Percentiles rank a stretch among this genome's conserved stretches.
phyloP scores from a whole-genome alignment of 1,139 yeast genomes.

The Kurtzmaniella natalensis region DNA sequence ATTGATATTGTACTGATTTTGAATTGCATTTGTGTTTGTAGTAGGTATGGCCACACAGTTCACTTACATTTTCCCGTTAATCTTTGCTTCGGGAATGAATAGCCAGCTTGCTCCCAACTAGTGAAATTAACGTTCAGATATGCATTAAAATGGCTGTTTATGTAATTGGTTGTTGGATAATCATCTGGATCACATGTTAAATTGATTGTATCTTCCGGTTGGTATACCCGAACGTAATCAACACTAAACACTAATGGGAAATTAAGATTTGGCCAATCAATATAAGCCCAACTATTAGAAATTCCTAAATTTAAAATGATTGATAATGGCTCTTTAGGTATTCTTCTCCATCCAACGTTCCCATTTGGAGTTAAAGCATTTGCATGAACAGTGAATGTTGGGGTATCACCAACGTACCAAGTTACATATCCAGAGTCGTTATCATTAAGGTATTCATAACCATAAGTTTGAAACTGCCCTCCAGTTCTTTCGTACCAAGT shows the following conservation, averaged over 20 bases:
- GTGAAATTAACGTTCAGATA: constrained; percentile 21
- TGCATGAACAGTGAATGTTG: constrained; percentile 22
- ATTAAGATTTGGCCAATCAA: constrained; percentile 23
- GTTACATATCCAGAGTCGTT: constrained; percentile 20
- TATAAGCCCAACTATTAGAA: constrained; percentile 28
- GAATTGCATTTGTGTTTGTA: no score
- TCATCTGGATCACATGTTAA: constrained; percentile 24
- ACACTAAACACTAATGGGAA: constrained; percentile 22
- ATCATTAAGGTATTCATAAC: constrained; percentile 23
- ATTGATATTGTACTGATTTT: no score
- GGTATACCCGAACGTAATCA: constrained; percentile 24
- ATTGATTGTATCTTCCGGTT: constrained; percentile 19
- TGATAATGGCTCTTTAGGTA: constrained; percentile 27
- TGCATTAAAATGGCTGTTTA: constrained; percentile 18
- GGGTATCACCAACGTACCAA: constrained; percentile 23
- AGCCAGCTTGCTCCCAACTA: constrained; percentile 20
- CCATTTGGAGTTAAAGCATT: constrained; percentile 25
- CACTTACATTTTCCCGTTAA: constrained; percentile 10
- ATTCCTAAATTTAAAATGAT: constrained; percentile 24
- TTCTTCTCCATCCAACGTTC: constrained; percentile 21
- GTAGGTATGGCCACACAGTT: no score
- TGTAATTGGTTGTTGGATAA: constrained; percentile 22
- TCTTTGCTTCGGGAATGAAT: constrained; percentile 19
- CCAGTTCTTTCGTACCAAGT: constrained; percentile 21
- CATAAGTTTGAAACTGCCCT: constrained; percentile 20